phyloP scores from a whole-genome alignment of 208 protist genomes.

The Leishmania martiniquensis region DNA sequence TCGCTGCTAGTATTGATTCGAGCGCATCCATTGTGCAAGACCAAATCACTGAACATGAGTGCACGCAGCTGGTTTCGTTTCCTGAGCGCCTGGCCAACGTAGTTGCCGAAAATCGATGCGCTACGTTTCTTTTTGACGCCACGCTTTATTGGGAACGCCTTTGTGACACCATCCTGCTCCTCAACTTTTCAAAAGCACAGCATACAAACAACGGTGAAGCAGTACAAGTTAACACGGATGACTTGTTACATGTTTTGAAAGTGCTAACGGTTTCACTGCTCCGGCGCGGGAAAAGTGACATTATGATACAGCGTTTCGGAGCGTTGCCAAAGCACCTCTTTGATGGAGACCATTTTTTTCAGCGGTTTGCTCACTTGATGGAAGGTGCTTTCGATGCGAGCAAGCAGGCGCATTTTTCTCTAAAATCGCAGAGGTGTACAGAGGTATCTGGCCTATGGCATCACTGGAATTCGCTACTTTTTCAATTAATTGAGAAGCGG shows the following conservation, averaged over 20 bases:
- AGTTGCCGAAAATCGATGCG: not conserved
- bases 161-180: conserved; percentile 24
- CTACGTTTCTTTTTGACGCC: conserved; percentile 18
- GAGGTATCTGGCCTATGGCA: conserved; percentile 21
- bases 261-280: conserved; percentile 5
- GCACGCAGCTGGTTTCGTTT: conserved; percentile 30
- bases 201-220: not conserved
- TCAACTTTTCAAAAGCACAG: conserved; percentile 26
- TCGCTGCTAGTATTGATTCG: conserved; percentile 3
- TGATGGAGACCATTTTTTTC: conserved; percentile 9
- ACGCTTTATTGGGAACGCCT: conserved; percentile 29
- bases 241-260: not conserved
- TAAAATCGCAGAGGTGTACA: not conserved
- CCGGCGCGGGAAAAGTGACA: conserved; percentile 15
- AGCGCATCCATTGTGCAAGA: conserved; percentile 5
- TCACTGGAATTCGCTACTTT: conserved; percentile 19
- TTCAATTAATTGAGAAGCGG: conserved; percentile 14
- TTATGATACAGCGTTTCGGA: conserved; percentile 9
- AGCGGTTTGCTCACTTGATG: conserved; percentile 9
- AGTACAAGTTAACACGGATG: not conserved
- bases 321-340: conserved; percentile 18
- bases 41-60: conserved; percentile 17
- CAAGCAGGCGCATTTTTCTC: conserved; percentile 11
- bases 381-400: conserved; percentile 11
- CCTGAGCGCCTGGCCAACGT: conserved; percentile 33